Evolutionary conservation across 768 basidiomycete genomes (phyloP).

Genomic region (Chalciporus chontae): DNA sequence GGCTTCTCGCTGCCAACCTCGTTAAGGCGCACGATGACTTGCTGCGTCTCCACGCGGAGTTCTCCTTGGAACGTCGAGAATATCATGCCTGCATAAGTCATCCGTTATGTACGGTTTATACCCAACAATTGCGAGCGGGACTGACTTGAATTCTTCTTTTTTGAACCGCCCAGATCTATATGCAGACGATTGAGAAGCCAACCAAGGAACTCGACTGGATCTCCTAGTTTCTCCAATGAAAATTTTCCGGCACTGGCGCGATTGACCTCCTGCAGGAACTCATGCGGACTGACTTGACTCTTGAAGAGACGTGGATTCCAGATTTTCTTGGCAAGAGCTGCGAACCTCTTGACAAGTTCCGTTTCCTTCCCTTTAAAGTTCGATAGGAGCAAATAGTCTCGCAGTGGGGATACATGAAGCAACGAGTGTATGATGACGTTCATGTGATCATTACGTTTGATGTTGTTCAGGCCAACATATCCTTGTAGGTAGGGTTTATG

Average conservation of each 20-base stretch:
- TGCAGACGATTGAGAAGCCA: slow-evolving; percentile 96
- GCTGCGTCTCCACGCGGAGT: slow-evolving; percentile 88
- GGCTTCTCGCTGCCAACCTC: slow-evolving; percentile 76
- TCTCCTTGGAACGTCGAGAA: slow-evolving; percentile 95
- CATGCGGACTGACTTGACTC: slow-evolving; percentile 97
- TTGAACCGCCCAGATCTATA: slow-evolving; percentile 91
- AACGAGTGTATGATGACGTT: slow-evolving; percentile 95
- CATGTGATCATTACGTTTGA: slow-evolving; percentile 96
- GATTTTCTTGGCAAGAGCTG: slow-evolving; percentile 82
- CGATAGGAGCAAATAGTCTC: slow-evolving; percentile 82
- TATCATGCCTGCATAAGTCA: slow-evolving; percentile 64
- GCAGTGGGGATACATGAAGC: slow-evolving; percentile 85
- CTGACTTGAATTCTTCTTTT: slow-evolving; percentile 86
- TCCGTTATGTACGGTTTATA: slow-evolving; percentile 12
- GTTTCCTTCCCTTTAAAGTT: slow-evolving; percentile 70
- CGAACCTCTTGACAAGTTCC: slow-evolving; percentile 87
- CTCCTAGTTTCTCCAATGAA: slow-evolving; percentile 90
- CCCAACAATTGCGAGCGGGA: slow-evolving; percentile 17
- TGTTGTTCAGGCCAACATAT: slow-evolving; percentile 95
- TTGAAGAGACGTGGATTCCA: slow-evolving; percentile 99
- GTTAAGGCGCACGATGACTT: slow-evolving; percentile 82
- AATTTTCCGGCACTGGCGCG: slow-evolving; percentile 88
- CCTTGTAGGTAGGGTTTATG: slow-evolving; percentile 85
- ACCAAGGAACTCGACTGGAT: slow-evolving; percentile 92
- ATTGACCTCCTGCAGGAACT: slow-evolving; percentile 95